Evolutionary conservation across 176 grass and related monocot species (phyloP).

Genomic region (Canna indica): DNA sequence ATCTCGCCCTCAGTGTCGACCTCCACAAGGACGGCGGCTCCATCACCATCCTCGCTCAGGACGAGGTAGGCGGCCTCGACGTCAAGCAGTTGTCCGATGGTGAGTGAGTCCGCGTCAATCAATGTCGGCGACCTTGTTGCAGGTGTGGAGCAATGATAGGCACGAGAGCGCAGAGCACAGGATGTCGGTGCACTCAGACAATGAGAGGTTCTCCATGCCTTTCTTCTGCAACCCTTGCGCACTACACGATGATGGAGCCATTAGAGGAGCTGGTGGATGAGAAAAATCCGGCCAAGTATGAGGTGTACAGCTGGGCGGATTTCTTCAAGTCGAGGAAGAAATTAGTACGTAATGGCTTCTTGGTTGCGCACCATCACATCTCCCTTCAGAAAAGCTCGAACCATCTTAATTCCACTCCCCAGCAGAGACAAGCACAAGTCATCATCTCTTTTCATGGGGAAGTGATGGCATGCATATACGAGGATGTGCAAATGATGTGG

Average conservation of each 20-base stretch:
- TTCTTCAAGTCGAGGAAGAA: slow-evolving; percentile 55
- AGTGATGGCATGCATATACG: no score
- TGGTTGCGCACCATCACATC: no score
- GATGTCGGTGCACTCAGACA: slow-evolving; percentile 39
- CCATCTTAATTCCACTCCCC: no score
- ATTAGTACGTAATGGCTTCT: no score
- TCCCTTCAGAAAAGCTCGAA: no score
- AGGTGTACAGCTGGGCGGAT: slow-evolving; percentile 40
- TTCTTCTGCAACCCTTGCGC: slow-evolving; percentile 65
- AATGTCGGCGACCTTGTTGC: slow-evolving; percentile 71
- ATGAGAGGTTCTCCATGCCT: slow-evolving; percentile 60
- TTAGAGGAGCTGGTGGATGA: slow-evolving; percentile 41
- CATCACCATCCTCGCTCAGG: slow-evolving; percentile 75
- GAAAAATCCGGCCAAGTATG: slow-evolving; percentile 34
- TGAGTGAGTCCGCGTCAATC: slow-evolving; percentile 74
- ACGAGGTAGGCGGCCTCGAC: slow-evolving; percentile 64
- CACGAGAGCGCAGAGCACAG: slow-evolving; percentile 80
- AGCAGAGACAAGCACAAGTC: no score
- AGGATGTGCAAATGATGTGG: no score
- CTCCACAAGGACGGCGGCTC: slow-evolving; percentile 76
- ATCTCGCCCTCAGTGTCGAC: slow-evolving; percentile 66
- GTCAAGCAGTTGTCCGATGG: slow-evolving; percentile 51
- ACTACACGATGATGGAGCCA: slow-evolving; percentile 31
- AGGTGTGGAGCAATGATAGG: slow-evolving; percentile 93
- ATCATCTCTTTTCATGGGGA: no score